Base-by-base conservation (phyloP, 805 yeast species). In the Ogataea corticis region DNA sequence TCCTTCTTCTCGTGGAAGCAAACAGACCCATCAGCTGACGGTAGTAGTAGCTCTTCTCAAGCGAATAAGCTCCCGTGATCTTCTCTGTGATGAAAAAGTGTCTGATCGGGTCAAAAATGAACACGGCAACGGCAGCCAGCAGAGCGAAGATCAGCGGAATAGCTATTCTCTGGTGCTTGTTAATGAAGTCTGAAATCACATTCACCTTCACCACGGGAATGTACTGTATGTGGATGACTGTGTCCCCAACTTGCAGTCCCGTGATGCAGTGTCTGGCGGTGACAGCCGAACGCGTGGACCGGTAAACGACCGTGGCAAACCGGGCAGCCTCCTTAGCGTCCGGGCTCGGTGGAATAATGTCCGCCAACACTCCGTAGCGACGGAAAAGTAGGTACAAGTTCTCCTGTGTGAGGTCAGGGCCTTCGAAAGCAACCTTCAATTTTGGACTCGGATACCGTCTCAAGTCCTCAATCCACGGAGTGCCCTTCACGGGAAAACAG, bases 401-500 rank as follows among this genome's bases (percentile, higher is more conserved):
- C 63, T 91, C 97, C 51, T 89, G 95, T 0, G 85, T 76, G 47
- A 92, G 67, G 5, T 82, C 73, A 0, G 82, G 80, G 1, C 97
- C 97, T 52, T 85, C 89, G 61, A 85, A 91, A 21, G 75, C 72
- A 4, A 92, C 81, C 44, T 78, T 76, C 18, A 94, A 66, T 12
- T 72, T 71, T 7, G 74, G 67, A 43, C 85, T 80, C 7, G 96
- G 96, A 52, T 75, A 78, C 50, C 97, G 69, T 55, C 87, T 77
- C 62, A 94, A 71, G 62, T 94, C 99, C 67, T 92, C 98, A 49
- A 94, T 85, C 97, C 97, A 92, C 0, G 99, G 99, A 1, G 77
- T 72, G 50, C 99, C 99, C 55, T 85, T 83, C 1, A 94, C 97
- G 0, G 86, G 82, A 58, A 74, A 83, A 42, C 76, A 84, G 48